Conservation (phyloP, 2,329 filamentous ascomycete genomes). For the Neopestalotiopsis sp. region DNA sequence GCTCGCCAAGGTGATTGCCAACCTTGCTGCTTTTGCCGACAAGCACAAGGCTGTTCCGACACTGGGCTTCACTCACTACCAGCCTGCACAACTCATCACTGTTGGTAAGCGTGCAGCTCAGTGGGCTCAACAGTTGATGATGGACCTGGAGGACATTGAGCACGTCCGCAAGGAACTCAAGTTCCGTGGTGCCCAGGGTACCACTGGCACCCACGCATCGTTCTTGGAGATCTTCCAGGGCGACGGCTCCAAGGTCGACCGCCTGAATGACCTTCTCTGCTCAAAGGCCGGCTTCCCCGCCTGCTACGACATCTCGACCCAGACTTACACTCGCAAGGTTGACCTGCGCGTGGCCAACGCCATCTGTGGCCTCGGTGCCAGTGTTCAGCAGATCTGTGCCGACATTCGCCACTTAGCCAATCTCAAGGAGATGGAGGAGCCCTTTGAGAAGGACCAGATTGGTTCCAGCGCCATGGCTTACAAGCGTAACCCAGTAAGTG, state of each 20-base stretch:
- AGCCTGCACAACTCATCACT: slow-evolving; percentile 48
- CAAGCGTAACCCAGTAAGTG: slow-evolving; percentile 57
- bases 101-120: slow-evolving; percentile 72
- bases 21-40: slow-evolving; percentile 74
- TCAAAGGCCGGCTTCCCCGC: slow-evolving; percentile 58
- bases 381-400: slow-evolving; percentile 21
- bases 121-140: slow-evolving; percentile 76
- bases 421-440: slow-evolving; percentile 82
- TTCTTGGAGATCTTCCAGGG: slow-evolving; percentile 65
- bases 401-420: slow-evolving; percentile 68
- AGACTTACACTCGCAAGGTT: slow-evolving; percentile 23
- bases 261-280: slow-evolving; percentile 62
- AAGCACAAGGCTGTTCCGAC: slow-evolving; percentile 76
- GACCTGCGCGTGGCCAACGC: slow-evolving; percentile 23
- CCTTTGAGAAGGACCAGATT: slow-evolving; percentile 74
- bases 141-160: slow-evolving; percentile 79
- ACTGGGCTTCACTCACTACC: slow-evolving; percentile 78
- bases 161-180: slow-evolving; percentile 69
- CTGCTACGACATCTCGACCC: slow-evolving; percentile 43
- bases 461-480: slow-evolving; percentile 68
- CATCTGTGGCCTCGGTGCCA: slow-evolving; percentile 19
- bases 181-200: slow-evolving; percentile 61
- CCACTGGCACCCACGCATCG: slow-evolving; percentile 79
- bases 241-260: slow-evolving; percentile 54
- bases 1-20: slow-evolving; percentile 78